These are phyloP conservation scores for Agrostemma githago DNA, from an alignment of 148 eudicot species.

Conservation along the genomic window DNA sequence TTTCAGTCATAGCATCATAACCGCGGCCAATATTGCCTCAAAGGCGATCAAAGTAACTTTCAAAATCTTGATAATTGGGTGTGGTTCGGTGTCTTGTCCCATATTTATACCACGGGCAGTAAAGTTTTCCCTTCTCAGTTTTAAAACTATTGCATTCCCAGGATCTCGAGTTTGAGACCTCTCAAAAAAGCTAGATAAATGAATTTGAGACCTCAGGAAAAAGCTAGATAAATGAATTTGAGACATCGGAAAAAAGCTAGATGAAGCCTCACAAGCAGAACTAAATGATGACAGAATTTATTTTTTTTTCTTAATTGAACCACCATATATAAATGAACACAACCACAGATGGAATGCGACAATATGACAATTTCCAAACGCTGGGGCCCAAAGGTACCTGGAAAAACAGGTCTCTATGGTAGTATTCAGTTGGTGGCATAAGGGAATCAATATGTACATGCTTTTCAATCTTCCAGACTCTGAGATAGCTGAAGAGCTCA, in stretches of 20 bases:
- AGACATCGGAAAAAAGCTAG: background rate
- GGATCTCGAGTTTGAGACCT: background rate
- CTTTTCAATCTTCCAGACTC: conserved; percentile 71
- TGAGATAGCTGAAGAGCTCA: conserved; percentile 66
- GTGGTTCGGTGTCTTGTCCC: too few relatives aligned
- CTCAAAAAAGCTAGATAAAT: background rate
- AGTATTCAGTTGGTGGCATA: conserved; percentile 83
- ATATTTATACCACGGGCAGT: background rate
- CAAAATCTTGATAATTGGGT: background rate
- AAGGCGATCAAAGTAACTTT: too few relatives aligned
- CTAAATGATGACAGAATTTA: background rate
- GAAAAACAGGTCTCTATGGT: conserved; percentile 83
- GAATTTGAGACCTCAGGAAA: background rate
- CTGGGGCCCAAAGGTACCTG: conserved; percentile 45
- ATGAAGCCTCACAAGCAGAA: background rate
- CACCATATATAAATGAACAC: background rate
- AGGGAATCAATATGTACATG: conserved; percentile 72
- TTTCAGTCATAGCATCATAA: background rate
- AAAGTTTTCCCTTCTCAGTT: background rate
- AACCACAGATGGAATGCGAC: background rate
- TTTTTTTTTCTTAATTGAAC: background rate
- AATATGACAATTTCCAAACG: background rate
- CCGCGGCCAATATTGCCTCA: background rate
- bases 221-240: background rate
- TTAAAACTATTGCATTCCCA: background rate